Evolutionary conservation across 352 stramenopile genomes (phyloP).

Genomic region (Globisporangium echinulatum): DNA sequence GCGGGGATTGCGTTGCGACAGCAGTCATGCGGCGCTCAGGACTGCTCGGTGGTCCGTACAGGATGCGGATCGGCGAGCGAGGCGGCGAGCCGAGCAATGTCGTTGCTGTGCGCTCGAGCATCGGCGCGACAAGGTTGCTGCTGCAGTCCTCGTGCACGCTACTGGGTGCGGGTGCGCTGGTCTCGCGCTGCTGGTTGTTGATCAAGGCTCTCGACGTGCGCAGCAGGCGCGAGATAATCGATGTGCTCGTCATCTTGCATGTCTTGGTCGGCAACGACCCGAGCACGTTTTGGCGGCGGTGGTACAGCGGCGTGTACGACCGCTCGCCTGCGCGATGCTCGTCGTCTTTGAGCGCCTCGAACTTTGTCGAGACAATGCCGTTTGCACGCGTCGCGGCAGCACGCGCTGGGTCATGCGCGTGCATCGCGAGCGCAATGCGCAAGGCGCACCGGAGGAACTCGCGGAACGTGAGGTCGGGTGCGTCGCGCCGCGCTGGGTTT

Average conservation of each 20-base stretch:
- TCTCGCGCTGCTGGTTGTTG: constrained; percentile 10
- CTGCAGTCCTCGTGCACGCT: not conserved
- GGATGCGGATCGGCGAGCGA: constrained; percentile 11
- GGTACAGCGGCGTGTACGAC: constrained; percentile 30
- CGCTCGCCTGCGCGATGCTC: constrained; percentile 17
- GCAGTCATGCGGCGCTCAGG: not conserved
- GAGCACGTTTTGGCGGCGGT: constrained; percentile 50
- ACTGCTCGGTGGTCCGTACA: constrained; percentile 10
- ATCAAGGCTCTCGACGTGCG: constrained; percentile 36
- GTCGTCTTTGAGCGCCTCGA: constrained; percentile 51
- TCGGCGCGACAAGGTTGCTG: too few relatives aligned
- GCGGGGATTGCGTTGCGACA: not conserved
- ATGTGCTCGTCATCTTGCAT: constrained; percentile 60
- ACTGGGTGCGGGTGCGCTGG: not conserved
- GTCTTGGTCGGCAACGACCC: constrained; percentile 35
- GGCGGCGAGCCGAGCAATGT: not conserved
- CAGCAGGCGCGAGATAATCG: constrained; percentile 52
- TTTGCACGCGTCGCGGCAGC: constrained; percentile 14
- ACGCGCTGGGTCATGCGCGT: constrained; percentile 22
- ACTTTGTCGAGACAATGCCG: constrained; percentile 36
- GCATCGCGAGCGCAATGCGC: constrained; percentile 63
- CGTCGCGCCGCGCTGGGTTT: constrained; percentile 37
- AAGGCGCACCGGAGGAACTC: constrained; percentile 71
- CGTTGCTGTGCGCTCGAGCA: not conserved
- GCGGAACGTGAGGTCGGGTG: constrained; percentile 53